phyloP scores from a whole-genome alignment of 495 filamentous ascomycete species.

The Neohortaea acidophila region DNA sequence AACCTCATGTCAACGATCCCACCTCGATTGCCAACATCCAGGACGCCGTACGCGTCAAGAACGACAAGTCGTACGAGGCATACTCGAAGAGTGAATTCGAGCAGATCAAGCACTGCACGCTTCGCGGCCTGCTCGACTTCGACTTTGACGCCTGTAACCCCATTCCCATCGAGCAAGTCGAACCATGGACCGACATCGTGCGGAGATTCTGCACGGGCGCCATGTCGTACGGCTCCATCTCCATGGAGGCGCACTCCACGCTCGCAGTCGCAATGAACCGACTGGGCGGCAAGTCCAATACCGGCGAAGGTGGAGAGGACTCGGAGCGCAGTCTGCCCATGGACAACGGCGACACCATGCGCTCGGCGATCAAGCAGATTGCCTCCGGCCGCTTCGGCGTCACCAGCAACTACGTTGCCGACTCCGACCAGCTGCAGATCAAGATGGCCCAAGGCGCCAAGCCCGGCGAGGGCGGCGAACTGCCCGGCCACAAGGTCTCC shows the following conservation, averaged over 20 bases:
- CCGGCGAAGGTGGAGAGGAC: constrained; percentile 96
- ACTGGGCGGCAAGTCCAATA: constrained; percentile 96
- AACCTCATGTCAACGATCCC: constrained; percentile 96
- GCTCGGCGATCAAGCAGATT: constrained; percentile 97
- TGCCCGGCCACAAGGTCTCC: constrained; percentile 96
- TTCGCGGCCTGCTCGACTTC: constrained; percentile 94
- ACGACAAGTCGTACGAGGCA: constrained; percentile 98
- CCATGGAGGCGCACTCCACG: constrained; percentile 98
- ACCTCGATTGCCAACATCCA: constrained; percentile 93
- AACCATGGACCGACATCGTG: constrained; percentile 98
- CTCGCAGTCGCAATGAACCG: constrained; percentile 96
- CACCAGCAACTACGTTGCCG: constrained; percentile 94
- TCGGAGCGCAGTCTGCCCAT: constrained; percentile 74
- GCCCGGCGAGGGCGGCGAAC: constrained; percentile 95
- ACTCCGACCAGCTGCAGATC: constrained; percentile 97
- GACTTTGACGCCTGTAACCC: constrained; percentile 78
- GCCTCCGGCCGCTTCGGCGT: constrained; percentile 97
- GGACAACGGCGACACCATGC: constrained; percentile 94
- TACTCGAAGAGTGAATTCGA: constrained; percentile 92
- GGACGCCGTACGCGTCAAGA: constrained; percentile 94
- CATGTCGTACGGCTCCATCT: constrained; percentile 99
- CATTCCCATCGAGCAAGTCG: constrained; percentile 93
- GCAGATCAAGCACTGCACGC: constrained; percentile 94
- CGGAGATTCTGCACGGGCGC: constrained; percentile 96
- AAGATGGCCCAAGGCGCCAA: constrained; percentile 99